phyloP scores from a whole-genome alignment of 768 basidiomycete genomes.

The Mycena polygramma region DNA sequence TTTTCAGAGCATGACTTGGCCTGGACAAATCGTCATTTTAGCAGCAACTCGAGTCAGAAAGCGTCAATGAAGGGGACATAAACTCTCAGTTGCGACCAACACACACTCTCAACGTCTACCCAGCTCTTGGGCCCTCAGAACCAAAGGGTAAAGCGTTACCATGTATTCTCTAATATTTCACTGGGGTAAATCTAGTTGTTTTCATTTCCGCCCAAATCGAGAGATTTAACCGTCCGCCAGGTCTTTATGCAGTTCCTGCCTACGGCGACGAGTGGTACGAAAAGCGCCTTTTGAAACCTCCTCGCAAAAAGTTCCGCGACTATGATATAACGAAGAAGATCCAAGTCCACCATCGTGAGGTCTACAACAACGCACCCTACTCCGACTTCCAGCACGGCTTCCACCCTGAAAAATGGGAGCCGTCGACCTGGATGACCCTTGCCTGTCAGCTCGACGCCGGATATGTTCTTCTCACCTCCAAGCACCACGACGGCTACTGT shows the following conservation, averaged over 20 bases:
- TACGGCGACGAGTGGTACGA: conserved; percentile 22
- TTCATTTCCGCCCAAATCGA: not conserved
- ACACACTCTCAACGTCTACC: too few species aligned
- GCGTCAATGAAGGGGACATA: too few species aligned
- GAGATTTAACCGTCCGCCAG: not conserved
- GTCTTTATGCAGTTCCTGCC: conserved; percentile 17
- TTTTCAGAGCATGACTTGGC: too few species aligned
- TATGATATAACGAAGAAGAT: conserved; percentile 14
- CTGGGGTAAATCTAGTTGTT: not conserved
- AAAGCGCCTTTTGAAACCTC: conserved; percentile 15
- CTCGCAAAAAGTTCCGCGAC: not conserved
- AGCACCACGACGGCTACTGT: conserved; percentile 22
- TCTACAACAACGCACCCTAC: conserved; percentile 15
- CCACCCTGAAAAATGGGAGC: conserved; percentile 17
- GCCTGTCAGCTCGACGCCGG: conserved; percentile 10
- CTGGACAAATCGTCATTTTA: too few species aligned
- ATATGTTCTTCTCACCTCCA: conserved; percentile 12
- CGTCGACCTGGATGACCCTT: conserved; percentile 10
- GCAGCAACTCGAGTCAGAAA: too few species aligned
- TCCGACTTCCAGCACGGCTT: conserved; percentile 10
- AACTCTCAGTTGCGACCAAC: too few species aligned
- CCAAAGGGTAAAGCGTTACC: too few species aligned
- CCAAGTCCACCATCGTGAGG: conserved; percentile 8
- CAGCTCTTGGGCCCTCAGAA: too few species aligned
- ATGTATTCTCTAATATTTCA: conserved; percentile 20